Evolutionary conservation across 768 basidiomycete genomes (phyloP), one percentile per base, ranked within the genome.

Genomic region (Hericium alpestre): DNA sequence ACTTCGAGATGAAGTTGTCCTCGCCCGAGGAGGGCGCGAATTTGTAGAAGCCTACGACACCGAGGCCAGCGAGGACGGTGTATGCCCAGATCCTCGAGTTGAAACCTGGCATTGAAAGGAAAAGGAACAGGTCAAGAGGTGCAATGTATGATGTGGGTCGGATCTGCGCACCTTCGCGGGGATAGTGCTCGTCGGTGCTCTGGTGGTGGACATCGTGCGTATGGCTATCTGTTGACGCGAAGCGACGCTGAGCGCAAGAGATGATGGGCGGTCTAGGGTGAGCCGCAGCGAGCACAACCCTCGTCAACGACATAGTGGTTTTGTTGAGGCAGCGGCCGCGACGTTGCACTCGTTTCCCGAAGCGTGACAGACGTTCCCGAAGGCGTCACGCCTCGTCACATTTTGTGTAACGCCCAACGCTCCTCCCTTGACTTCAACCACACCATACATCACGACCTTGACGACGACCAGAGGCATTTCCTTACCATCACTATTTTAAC

Each of bases 1-100:
- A 86, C 46, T 78, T 78, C 12, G 86, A 86, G 65, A 90, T 66
- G 63, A 80, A 82, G 52, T 75, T 78, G 58, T 86, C 80, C 40
- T 86, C 79, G 32, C 70, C 71, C 7, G 81, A 76, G 55, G 76
- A 71, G 0, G 88, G 87, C 3, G 86, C 83, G 65, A 75, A 84
- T 69, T 87, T 87, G 73, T 86, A 84, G 59, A 78, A 77, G 11
- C 74, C 78, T 46, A 75, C 79, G 46, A 71, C 76, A 9, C 75
- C 71, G 43, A 83, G 57, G 13, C 79, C 74, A 22, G 75, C 69
- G 22, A 87, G 58, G 40, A 84, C 62, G 2, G 80, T 77, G 59
- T 82, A 83, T 39, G 82, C 73, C 89, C 89, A 90, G 65, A 85
- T 77, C 20, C 81, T 73, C 37, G 78, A 79, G 25, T 72, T 69